Base-by-base conservation (phyloP, 2,329 filamentous ascomycete genomes). In the Chrysoporthe puriensis region DNA sequence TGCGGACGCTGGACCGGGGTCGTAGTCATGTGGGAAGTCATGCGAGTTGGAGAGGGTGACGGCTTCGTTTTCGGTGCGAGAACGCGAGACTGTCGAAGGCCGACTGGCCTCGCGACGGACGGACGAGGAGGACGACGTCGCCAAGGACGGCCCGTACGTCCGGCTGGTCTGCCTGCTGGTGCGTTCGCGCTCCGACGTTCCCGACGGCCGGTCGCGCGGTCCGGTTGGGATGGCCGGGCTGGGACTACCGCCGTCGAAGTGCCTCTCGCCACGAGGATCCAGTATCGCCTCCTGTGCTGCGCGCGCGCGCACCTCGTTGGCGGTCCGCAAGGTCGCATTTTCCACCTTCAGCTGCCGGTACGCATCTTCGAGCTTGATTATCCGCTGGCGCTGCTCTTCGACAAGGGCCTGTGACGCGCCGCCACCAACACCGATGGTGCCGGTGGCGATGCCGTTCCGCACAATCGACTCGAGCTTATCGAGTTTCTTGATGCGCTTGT, bases 381-480 rank as follows among this genome's bases (percentile, higher is more conserved):
- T 79, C 21, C 85, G 82, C 34, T 76, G 75, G 70, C 84, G 81
- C 66, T 82, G 74, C 43, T 83, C 78, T 46, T 79, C 79, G 11
- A 80, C 70, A 2, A 66, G 52, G 2, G 58, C 56, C 32, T 70
- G 62, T 6, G 59, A 63, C 52, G 67, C 60, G 6, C 43, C 62
- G 36, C 65, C 26, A n/a, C 71, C 71, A 18, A 63, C 74, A 21
- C 81, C 79, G 7, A 83, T 75, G 3, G 79, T 81, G 16, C 83
- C 86, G 1, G 80, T 77, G 1, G 87, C 84, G 18, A 89, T 80
- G 18, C 84, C 86, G 72, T 90, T 91, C 69, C 91, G 86, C 52
- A 96, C 88, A 54, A 93, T 86, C 18, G 90, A 88, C 79, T 99
- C 96, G 0, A 99, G 84, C 2, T 92, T 88, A 71, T 98, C 95